Percentiles rank a stretch among this genome's conserved stretches.
Evolutionary conservation across 352 stramenopile genomes (phyloP).

Genomic region (Globisporangium polare): DNA sequence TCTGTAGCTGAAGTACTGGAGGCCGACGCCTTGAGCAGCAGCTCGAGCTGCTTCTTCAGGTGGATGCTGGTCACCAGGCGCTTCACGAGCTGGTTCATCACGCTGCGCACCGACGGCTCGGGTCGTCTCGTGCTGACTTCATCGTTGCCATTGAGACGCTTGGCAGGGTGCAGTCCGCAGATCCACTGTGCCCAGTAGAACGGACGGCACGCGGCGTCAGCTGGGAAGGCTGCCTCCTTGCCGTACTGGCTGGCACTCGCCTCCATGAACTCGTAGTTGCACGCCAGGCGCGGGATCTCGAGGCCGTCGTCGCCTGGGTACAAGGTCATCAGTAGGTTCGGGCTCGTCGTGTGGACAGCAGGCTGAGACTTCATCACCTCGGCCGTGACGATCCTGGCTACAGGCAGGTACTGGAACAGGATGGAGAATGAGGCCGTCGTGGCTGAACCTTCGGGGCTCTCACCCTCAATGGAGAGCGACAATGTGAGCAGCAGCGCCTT

Average conservation of each 20-base stretch:
- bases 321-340: constrained; percentile 46
- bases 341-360: constrained; percentile 4
- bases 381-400: constrained; percentile 48
- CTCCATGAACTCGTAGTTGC: constrained; percentile 47
- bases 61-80: constrained; percentile 39
- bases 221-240: constrained; percentile 44
- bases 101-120: constrained; percentile 65
- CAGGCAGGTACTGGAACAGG: constrained; percentile 61
- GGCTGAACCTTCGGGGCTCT: constrained; percentile 18
- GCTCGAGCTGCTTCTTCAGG: constrained; percentile 44
- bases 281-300: constrained; percentile 30
- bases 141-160: constrained; percentile 23
- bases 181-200: constrained; percentile 81
- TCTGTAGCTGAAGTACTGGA: constrained; percentile 7
- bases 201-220: constrained; percentile 32
- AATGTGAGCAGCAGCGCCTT: constrained; percentile 51
- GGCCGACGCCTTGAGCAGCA: constrained; percentile 25
- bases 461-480: constrained; percentile 38
- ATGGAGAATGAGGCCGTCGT: constrained; percentile 40
- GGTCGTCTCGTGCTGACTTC: constrained; percentile 22
- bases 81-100: constrained; percentile 56
- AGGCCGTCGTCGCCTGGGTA: constrained; percentile 62
- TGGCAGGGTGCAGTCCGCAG: constrained; percentile 48
- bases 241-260: constrained; percentile 13
- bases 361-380: constrained; percentile 32